Percentiles rank a stretch among this genome's conserved stretches.
Evolutionary conservation across 2,329 filamentous ascomycete genomes (phyloP).

Genomic region (Pseudogymnoascus sp.): DNA sequence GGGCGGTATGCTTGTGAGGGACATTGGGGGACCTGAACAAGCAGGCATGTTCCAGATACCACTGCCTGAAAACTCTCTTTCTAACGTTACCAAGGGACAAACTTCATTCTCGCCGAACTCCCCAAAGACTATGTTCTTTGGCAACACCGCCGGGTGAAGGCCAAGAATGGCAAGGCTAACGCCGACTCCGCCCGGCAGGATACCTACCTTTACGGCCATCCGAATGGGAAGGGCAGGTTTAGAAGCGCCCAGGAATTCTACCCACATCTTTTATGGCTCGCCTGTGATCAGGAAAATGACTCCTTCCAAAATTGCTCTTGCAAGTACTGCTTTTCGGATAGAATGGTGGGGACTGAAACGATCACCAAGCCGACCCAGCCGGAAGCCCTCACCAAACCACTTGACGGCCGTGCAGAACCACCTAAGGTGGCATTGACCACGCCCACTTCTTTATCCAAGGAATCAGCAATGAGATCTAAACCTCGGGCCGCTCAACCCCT

Average conservation of each 20-base stretch:
- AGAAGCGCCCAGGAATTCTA: constrained; percentile 52
- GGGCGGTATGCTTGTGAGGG: constrained; percentile 47
- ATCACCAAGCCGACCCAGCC: background rate
- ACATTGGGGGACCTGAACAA: constrained; percentile 32
- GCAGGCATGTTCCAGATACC: constrained; percentile 12
- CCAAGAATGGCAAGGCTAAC: constrained; percentile 6
- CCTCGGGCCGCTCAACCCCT: constrained; percentile 11
- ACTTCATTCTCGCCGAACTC: constrained; percentile 43
- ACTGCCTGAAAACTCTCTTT: constrained; percentile 14
- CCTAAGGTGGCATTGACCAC: background rate
- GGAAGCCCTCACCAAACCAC: background rate
- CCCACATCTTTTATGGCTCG: constrained; percentile 50
- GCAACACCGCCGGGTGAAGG: constrained; percentile 38
- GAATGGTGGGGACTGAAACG: constrained; percentile 30
- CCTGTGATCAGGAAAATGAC: constrained; percentile 43
- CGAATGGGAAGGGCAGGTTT: constrained; percentile 48
- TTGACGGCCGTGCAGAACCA: background rate
- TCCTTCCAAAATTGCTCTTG: constrained; percentile 45
- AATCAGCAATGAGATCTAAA: constrained; percentile 10
- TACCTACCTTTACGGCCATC: constrained; percentile 53
- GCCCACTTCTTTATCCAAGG: background rate
- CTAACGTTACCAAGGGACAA: constrained; percentile 22
- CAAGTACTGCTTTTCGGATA: constrained; percentile 48
- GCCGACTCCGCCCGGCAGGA: constrained; percentile 45
- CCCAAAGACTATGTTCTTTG: constrained; percentile 50